These are phyloP conservation scores for Globisporangium radiosum DNA, from an alignment of 352 stramenopile species.

Conservation along the genomic window DNA sequence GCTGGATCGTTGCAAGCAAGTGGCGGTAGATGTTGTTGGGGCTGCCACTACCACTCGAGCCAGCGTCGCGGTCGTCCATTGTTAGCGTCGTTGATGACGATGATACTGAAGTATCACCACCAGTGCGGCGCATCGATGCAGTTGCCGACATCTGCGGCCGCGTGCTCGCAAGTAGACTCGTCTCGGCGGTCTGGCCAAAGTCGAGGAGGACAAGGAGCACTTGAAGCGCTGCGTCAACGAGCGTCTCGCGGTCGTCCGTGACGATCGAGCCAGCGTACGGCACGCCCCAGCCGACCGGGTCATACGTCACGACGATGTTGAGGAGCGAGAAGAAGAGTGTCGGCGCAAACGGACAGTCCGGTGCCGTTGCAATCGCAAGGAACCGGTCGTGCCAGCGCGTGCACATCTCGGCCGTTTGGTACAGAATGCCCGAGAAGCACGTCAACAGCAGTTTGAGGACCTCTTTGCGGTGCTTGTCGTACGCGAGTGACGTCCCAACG, in stretches of 20 bases:
- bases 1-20: slow-evolving; percentile 58
- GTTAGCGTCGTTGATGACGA: slow-evolving; percentile 1
- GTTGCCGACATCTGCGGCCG: slow-evolving; percentile 39
- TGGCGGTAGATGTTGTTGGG: slow-evolving; percentile 57
- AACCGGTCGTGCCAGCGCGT: slow-evolving; percentile 89
- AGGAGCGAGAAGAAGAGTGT: slow-evolving; percentile 96
- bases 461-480: slow-evolving; percentile 95
- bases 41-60: slow-evolving; percentile 7
- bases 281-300: slow-evolving; percentile 87
- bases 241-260: slow-evolving; percentile 79
- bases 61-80: slow-evolving; percentile 27
- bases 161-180: slow-evolving; percentile 29
- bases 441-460: slow-evolving; percentile 93
- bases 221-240: slow-evolving; percentile 92
- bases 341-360: slow-evolving; percentile 89
- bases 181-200: slow-evolving; percentile 75
- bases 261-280: slow-evolving; percentile 88
- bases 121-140: slow-evolving; percentile 16
- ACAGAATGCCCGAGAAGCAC: slow-evolving; percentile 94
- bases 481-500: slow-evolving; percentile 55
- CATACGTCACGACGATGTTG: slow-evolving; percentile 93
- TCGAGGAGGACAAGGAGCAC: slow-evolving; percentile 93
- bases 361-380: slow-evolving; percentile 84
- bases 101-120: slow-evolving; percentile 4
- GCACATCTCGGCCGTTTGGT: slow-evolving; percentile 89